These are phyloP conservation scores for Aspergillus kassunensis DNA, from an alignment of 495 filamentous ascomycete species.

Conservation along the genomic window DNA sequence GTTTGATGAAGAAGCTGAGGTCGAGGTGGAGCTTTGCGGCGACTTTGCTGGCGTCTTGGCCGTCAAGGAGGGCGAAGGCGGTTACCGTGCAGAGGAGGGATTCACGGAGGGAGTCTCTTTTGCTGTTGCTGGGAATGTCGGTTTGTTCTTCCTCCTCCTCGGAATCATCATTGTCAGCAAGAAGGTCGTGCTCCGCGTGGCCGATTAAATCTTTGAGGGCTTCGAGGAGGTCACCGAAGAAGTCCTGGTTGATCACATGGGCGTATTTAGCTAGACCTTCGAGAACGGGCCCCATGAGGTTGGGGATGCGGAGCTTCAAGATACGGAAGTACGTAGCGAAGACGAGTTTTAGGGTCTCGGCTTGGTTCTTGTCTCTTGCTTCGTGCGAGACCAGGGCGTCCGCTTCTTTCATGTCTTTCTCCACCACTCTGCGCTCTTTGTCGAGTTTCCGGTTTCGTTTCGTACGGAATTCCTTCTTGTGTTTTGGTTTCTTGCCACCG, in stretches of 20 bases:
- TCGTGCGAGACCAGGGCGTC: constrained; percentile 88
- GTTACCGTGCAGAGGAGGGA: constrained; percentile 92
- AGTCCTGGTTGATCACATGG: constrained; percentile 95
- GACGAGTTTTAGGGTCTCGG: constrained; percentile 91
- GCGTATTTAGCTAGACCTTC: constrained; percentile 90
- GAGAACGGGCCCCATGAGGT: constrained; percentile 88
- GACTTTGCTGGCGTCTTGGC: constrained; percentile 70
- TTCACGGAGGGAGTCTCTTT: constrained; percentile 72
- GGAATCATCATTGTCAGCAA: not conserved
- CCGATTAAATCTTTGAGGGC: constrained; percentile 86
- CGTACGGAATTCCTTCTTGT: constrained; percentile 70
- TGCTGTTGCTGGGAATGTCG: constrained; percentile 24
- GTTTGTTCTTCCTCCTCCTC: constrained; percentile 42
- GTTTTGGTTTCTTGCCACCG: constrained; percentile 61
- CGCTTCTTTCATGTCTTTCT: constrained; percentile 91
- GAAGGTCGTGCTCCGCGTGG: constrained; percentile 51
- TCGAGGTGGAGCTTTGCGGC: constrained; percentile 73
- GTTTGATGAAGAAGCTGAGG: constrained; percentile 87
- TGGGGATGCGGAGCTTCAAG: constrained; percentile 67
- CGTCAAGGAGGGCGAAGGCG: constrained; percentile 86
- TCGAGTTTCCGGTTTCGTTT: constrained; percentile 70
- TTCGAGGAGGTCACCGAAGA: constrained; percentile 94
- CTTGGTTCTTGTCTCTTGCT: constrained; percentile 86
- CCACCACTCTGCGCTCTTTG: constrained; percentile 78
- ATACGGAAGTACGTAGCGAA: constrained; percentile 95